phyloP scores from a whole-genome alignment of 441 rosid genomes.

The Adansonia madagascariensis region DNA sequence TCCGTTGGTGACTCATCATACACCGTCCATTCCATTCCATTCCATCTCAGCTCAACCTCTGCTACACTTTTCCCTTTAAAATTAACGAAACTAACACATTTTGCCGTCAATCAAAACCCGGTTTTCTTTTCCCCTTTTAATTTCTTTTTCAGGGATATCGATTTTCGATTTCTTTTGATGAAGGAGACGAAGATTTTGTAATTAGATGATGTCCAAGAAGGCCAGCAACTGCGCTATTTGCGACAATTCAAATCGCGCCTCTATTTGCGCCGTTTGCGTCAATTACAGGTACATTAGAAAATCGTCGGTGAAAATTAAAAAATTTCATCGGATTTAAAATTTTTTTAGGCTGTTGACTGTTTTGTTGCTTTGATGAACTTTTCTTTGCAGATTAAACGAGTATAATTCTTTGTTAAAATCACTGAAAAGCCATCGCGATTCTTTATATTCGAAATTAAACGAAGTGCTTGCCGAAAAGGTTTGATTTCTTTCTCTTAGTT shows the following conservation, averaged over 20 bases:
- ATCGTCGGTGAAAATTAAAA: background rate
- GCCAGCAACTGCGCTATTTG: conserved; percentile 76
- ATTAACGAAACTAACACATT: background rate
- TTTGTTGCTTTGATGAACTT: background rate
- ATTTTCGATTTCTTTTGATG: conserved; percentile 27
- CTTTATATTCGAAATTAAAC: conserved; percentile 55
- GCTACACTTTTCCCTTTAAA: conserved; percentile 2
- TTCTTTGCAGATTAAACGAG: conserved; percentile 62
- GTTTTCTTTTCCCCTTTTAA: background rate
- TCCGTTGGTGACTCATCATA: background rate
- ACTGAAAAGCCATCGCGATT: conserved; percentile 63
- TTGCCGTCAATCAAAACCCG: background rate
- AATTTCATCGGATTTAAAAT: background rate
- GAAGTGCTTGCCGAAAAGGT: conserved; percentile 81
- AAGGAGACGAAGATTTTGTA: conserved; percentile 14
- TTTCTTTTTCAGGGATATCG: conserved; percentile 20
- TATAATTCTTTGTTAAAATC: conserved; percentile 59
- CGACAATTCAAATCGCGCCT: conserved; percentile 78
- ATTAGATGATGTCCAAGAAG: conserved; percentile 58
- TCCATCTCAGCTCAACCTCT: conserved; percentile 21
- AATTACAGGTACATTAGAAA: conserved; percentile 64
- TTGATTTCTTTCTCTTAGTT: conserved; percentile 25
- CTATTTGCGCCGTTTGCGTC: conserved; percentile 76
- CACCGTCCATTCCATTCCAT: background rate
- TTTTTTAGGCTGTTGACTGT: background rate